Base-by-base conservation (phyloP, 1,139 yeast species). In the Hyphopichia burtonii region DNA sequence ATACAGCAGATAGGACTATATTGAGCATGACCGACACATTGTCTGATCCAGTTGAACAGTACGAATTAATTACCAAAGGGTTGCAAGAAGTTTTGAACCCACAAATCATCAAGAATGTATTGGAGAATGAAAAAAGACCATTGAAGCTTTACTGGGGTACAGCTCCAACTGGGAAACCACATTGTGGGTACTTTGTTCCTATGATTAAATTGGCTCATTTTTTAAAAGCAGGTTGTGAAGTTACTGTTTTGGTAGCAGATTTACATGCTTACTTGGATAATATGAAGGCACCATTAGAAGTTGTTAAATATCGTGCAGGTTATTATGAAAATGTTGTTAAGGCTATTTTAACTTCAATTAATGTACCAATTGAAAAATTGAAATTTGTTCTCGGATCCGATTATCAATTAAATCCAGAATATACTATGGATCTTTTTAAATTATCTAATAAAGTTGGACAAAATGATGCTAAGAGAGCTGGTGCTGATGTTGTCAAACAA, bases 401-500 rank as follows among this genome's bases (percentile, higher is more conserved):
- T 25, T 93, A 90, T 74, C 98, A 94, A 69, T 71, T 84, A 47
- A 67, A 78, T 18, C 77, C 82, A 11, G 81, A 86, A 31, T 94
- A 87, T 71, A 86, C 96, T 16, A 62, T 94, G 82, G 99, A 94
- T 58, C 68, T 93, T 40, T 94, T 90, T 78, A 82, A 82, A 62
- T 66, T 93, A 59, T 78, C 94, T 37, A 91, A 93, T 62, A 65
- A 73, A 36, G 96, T 88, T 23, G 83, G 96, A 19, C 96, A 88
- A 68, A 91, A 93, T 61, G 98, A 91, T 60, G 97, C 98, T 52
- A 89, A 89, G 72, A 83, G 99, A 65, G 99, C 99, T 1, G 99
- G 99, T 61, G 99, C 99, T 12, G 99, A 94, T 66, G 99, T 94
- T 44, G 99, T 94, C 49, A 94, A 94, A 66, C 99, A 94, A 71